Evolutionary conservation across 2,329 filamentous ascomycete species (phyloP).

Genomic region (Alternaria hordeiaustralica): DNA sequence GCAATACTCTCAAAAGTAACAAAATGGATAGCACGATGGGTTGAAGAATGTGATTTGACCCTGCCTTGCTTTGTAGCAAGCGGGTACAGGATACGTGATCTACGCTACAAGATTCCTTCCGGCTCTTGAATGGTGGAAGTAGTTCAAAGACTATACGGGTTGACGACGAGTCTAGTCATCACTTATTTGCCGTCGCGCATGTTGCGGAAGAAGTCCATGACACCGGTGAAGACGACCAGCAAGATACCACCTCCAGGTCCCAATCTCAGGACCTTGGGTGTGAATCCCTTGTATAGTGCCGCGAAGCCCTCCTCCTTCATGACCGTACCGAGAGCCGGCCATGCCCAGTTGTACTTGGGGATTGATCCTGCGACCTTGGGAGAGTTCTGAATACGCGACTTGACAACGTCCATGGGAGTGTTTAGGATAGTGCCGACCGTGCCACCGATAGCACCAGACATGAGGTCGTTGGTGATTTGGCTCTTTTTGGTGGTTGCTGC

Average conservation of each 20-base stretch:
- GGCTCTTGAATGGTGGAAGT: background rate
- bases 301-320: slow-evolving; percentile 90
- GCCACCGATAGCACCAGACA: slow-evolving; percentile 86
- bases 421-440: slow-evolving; percentile 91
- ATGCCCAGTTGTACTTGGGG: slow-evolving; percentile 99
- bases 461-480: slow-evolving; percentile 85
- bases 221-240: slow-evolving; percentile 83
- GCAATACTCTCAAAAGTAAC: background rate
- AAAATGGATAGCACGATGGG: background rate
- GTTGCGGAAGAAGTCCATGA: slow-evolving; percentile 91
- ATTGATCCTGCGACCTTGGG: slow-evolving; percentile 78
- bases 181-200: slow-evolving; percentile 55
- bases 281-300: slow-evolving; percentile 96
- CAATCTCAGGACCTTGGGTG: slow-evolving; percentile 87
- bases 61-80: background rate
- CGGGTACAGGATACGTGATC: background rate
- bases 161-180: background rate
- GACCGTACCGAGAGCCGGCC: slow-evolving; percentile 82
- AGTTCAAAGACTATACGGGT: background rate
- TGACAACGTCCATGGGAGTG: slow-evolving; percentile 96
- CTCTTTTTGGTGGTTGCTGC: slow-evolving; percentile 78
- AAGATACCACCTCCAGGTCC: slow-evolving; percentile 77
- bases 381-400: slow-evolving; percentile 96
- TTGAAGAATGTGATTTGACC: background rate
- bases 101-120: background rate